A percentile compares a stretch with the other conserved stretches of the same genome.
phyloP scores from a whole-genome alignment of 805 yeast species.

The Candida insectorum region DNA sequence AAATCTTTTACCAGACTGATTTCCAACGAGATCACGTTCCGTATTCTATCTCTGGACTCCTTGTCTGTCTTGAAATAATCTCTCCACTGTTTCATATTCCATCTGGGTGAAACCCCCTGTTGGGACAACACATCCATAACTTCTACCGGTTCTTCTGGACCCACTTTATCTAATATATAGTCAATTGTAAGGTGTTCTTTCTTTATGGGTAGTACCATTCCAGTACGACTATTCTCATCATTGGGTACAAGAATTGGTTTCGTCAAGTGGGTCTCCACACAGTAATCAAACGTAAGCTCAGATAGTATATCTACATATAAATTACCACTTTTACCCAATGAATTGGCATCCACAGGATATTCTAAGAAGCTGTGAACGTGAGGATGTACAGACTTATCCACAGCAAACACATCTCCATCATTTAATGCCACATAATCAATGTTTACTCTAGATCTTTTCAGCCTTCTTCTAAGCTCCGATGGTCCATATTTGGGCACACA shows the following conservation, averaged over 20 bases:
- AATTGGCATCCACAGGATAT: constrained; percentile 24
- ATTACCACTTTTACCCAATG: constrained; percentile 4
- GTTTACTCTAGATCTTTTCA: constrained; percentile 48
- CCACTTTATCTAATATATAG: constrained; percentile 55
- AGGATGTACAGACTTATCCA: constrained; percentile 45
- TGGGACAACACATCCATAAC: constrained; percentile 91
- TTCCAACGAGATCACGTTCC: constrained; percentile 82
- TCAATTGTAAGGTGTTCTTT: constrained; percentile 46
- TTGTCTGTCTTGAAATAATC: constrained; percentile 55
- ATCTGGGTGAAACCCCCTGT: constrained; percentile 54
- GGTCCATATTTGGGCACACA: constrained; percentile 50
- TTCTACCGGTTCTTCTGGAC: constrained; percentile 61
- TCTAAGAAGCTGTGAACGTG: constrained; percentile 43
- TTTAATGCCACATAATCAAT: constrained; percentile 79
- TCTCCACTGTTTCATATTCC: constrained; percentile 74
- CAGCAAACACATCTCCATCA: constrained; percentile 59
- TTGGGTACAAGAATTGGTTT: constrained; percentile 47
- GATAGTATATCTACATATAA: constrained; percentile 23
- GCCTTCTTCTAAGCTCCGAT: constrained; percentile 46
- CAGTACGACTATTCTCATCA: constrained; percentile 20
- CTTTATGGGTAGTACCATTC: constrained; percentile 50
- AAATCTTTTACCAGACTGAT: constrained; percentile 54
- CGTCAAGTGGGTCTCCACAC: constrained; percentile 25
- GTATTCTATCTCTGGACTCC: constrained; percentile 55
- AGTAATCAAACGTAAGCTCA: constrained; percentile 35